Evolutionary conservation across 345 rosid species (phyloP), one percentile per base, ranked within the genome.

Genomic region (Microthlaspi erraticum): DNA sequence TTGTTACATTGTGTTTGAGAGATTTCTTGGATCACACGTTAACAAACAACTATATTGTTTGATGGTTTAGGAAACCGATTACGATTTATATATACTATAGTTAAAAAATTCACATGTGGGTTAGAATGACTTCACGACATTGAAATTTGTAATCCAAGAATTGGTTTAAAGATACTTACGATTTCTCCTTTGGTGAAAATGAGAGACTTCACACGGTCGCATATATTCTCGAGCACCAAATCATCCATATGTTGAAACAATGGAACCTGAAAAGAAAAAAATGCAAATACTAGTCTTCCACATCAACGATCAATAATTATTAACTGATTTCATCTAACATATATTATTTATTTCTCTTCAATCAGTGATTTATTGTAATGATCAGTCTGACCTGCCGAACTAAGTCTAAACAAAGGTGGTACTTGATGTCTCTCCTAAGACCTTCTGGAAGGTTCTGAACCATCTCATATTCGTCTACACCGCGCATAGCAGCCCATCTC

Each of bases 401-500:
- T 54, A 94, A 78, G 75, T 91, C 99, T 53, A 91, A 74, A 73
- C 99, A 94, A 4, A 94, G 92, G 68, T 94, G 95, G 76, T 94
- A 91, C 72, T 94, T 94, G 80, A 94, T 94, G 76, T 94, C 99
- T 74, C 99, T 84, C 69, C 99, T 72, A 5, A 94, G 85, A 49
- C 97, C 99, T 79, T 94, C 97, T 0, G 96, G 95, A 36, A 91
- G 87, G 71, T 94, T 89, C 11, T 86, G 71, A 50, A 91, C 88
- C 96, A 94, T 91, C 78, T 91, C 87, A 55, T 83, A 84, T 64
- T 94, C 97, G 58, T 94, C 89, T 8, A 94, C 96, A 0, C 99
- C 99, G 0, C 99, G 91, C 97, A 88, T 89, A 0, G 99, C 99
- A 0, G 99, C 99, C 99, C 99, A 94, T 3, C 89, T 78, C 59